Evolutionary conservation across 192 early-diverging fungal species (phyloP).

Genomic region (Coemansia pectinata): DNA sequence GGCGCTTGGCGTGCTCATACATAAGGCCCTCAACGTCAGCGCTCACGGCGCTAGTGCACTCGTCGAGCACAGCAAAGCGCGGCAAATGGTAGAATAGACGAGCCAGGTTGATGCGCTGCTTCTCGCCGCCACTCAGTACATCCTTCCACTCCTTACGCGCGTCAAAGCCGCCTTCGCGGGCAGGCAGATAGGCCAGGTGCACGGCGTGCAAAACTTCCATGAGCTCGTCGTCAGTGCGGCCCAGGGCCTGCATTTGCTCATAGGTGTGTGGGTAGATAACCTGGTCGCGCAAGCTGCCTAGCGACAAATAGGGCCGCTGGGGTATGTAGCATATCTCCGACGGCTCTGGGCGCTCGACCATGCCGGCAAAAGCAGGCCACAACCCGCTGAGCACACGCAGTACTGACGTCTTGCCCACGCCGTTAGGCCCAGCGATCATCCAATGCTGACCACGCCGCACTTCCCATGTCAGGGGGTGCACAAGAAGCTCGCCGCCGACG

Average conservation of each 20-base stretch:
- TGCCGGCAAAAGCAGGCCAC: constrained; percentile 90
- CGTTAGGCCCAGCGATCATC: constrained; percentile 94
- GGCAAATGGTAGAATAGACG: constrained; percentile 96
- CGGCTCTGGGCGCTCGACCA: constrained; percentile 69
- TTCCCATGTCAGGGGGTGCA: constrained; percentile 81
- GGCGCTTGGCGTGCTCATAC: constrained; percentile 75
- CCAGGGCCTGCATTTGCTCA: constrained; percentile 76
- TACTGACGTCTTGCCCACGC: constrained; percentile 88
- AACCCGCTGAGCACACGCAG: constrained; percentile 95
- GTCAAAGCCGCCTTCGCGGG: constrained; percentile 85
- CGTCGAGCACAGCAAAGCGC: constrained; percentile 92
- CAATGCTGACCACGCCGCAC: constrained; percentile 91
- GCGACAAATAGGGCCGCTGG: constrained; percentile 91
- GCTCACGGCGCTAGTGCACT: constrained; percentile 87
- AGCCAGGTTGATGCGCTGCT: constrained; percentile 93
- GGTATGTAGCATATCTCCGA: constrained; percentile 96
- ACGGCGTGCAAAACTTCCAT: constrained; percentile 80
- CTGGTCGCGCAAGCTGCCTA: constrained; percentile 94
- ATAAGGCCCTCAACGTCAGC: constrained; percentile 94
- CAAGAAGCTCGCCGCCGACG: constrained; percentile 82
- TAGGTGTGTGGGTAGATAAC: constrained; percentile 96
- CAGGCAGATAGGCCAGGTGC: constrained; percentile 79
- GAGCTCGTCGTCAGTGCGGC: constrained; percentile 82
- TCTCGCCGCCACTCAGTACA: constrained; percentile 94
- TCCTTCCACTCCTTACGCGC: constrained; percentile 90